Percentiles rank a stretch among this genome's conserved stretches.
Evolutionary conservation across 331 rosid genomes (phyloP).

Genomic region (Quercus lobata): DNA sequence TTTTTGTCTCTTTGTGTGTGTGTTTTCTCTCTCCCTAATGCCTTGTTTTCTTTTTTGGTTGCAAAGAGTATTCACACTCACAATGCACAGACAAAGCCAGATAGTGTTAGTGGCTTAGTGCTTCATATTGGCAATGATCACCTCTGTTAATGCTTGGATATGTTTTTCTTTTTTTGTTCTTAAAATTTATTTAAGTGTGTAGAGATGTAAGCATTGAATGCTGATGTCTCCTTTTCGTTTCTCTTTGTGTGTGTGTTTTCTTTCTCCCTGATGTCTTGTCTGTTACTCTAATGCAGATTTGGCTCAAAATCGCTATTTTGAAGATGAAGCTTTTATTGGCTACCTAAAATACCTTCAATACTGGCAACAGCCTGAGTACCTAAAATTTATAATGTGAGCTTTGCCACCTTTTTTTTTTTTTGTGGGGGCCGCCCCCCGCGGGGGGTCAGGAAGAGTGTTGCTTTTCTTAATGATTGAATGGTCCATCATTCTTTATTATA

Average conservation of each 20-base stretch:
- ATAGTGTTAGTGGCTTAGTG: no score
- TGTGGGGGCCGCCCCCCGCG: neutral
- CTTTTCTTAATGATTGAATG: slow-evolving; percentile 3
- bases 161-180: neutral
- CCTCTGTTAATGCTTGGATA: neutral
- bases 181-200: neutral
- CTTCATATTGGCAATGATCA: neutral
- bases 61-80: neutral
- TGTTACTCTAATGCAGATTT: slow-evolving; percentile 49
- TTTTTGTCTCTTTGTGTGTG: neutral
- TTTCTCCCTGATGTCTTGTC: slow-evolving; percentile 5
- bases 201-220: neutral
- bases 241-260: neutral
- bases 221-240: neutral
- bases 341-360: slow-evolving; percentile 92
- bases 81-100: neutral
- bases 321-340: slow-evolving; percentile 95
- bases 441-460: neutral
- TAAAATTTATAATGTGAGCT: slow-evolving; percentile 79
- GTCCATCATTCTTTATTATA: neutral
- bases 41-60: neutral
- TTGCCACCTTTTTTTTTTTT: neutral
- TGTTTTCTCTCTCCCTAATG: neutral
- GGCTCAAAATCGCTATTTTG: slow-evolving; percentile 94
- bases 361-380: slow-evolving; percentile 91